Percentiles rank a stretch among this genome's conserved stretches.
Conservation (phyloP, 805 yeast genomes). For the Wickerhamiella kurtzmanii region DNA sequence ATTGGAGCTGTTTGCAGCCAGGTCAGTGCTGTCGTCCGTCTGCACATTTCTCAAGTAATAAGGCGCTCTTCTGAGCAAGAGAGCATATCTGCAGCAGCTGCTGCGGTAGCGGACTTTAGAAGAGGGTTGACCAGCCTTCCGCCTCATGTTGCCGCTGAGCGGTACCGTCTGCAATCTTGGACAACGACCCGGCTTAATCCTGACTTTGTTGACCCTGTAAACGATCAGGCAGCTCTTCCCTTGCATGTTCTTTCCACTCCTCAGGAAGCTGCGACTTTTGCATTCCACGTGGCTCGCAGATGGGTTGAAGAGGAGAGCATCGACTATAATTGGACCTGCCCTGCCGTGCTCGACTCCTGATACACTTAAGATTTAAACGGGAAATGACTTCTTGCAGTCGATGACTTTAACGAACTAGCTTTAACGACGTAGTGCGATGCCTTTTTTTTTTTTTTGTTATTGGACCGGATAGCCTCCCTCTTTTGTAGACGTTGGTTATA, state of each 20-base stretch:
- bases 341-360: neutral
- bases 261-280: constrained; percentile 31
- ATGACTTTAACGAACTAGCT: too few species aligned
- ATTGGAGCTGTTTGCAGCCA: constrained; percentile 23
- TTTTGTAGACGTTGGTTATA: too few species aligned
- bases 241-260: constrained; percentile 27
- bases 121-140: constrained; percentile 20
- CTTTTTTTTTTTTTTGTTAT: too few species aligned
- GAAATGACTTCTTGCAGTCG: too few species aligned
- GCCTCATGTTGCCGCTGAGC: constrained; percentile 10
- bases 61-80: constrained; percentile 1
- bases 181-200: constrained; percentile 16
- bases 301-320: constrained; percentile 26
- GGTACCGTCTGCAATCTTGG: constrained; percentile 14
- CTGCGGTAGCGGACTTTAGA: constrained; percentile 20
- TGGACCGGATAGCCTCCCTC: too few species aligned
- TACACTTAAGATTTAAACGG: neutral
- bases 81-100: constrained; percentile 6
- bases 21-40: constrained; percentile 23
- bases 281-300: constrained; percentile 24
- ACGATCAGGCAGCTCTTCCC: constrained; percentile 27
- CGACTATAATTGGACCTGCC: constrained; percentile 21
- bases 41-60: constrained; percentile 15
- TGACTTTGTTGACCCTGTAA: constrained; percentile 23
- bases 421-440: too few species aligned